Percentiles rank a stretch among this genome's conserved stretches.
Conservation (phyloP, 768 basidiomycete species). For the Phanerochaete carnosa region DNA sequence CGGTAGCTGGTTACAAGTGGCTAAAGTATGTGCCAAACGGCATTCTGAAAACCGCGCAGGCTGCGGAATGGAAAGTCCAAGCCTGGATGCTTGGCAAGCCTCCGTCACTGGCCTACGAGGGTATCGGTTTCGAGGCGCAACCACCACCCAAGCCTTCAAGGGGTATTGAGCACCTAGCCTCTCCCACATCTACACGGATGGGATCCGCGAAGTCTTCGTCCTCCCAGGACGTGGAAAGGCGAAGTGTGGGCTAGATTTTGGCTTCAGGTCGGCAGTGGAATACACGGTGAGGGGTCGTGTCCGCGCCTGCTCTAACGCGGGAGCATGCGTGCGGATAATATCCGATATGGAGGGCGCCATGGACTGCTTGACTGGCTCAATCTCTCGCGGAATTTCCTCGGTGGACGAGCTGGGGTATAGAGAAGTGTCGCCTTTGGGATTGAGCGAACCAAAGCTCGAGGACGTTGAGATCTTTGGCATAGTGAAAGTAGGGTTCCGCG, state of each 20-base stretch:
- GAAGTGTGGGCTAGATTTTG: slow-evolving; percentile 37
- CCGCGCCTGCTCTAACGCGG: slow-evolving; percentile 45
- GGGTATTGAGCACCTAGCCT: not conserved
- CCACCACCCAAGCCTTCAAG: not conserved
- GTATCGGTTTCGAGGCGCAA: slow-evolving; percentile 73
- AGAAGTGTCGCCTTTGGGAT: not conserved
- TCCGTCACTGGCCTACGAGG: slow-evolving; percentile 78
- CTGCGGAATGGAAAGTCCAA: slow-evolving; percentile 96
- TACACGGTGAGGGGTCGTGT: slow-evolving; percentile 31
- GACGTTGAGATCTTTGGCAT: slow-evolving; percentile 1
- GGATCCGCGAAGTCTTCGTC: slow-evolving; percentile 21
- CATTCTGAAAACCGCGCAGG: slow-evolving; percentile 91
- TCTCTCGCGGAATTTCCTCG: slow-evolving; percentile 2
- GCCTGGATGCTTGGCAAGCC: slow-evolving; percentile 98
- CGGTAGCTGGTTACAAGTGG: slow-evolving; percentile 85
- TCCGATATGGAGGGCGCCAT: slow-evolving; percentile 82
- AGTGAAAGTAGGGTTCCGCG: slow-evolving; percentile 1
- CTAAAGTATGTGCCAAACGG: slow-evolving; percentile 94
- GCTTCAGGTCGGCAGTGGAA: not conserved
- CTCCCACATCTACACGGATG: slow-evolving; percentile 24
- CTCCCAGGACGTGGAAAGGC: slow-evolving; percentile 48
- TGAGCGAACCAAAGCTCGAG: not conserved
- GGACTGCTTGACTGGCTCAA: slow-evolving; percentile 28
- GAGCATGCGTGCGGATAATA: slow-evolving; percentile 79
- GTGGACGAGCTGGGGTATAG: slow-evolving; percentile 1